A percentile compares a stretch with the other conserved stretches of the same genome.
Conservation (phyloP, 768 basidiomycete genomes). For the Serendipita indica region DNA sequence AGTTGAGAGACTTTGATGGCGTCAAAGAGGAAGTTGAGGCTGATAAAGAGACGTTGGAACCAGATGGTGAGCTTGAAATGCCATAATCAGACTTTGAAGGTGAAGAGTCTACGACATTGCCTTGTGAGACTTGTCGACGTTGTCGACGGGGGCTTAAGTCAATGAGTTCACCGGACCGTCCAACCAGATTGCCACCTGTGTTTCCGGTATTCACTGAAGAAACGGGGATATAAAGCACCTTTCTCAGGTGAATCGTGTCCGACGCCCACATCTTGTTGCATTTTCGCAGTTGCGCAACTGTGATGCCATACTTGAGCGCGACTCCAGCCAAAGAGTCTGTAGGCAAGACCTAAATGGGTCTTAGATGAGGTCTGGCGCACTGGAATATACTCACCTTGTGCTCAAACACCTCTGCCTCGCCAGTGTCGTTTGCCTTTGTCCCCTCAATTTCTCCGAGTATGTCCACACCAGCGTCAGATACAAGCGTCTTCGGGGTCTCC, state of each 20-base stretch:
- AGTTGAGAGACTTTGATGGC: not conserved
- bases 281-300: constrained; percentile 64
- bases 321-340: constrained; percentile 77
- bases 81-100: not conserved
- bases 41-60: not conserved
- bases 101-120: not conserved
- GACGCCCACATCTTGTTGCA: constrained; percentile 90
- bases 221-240: constrained; percentile 60
- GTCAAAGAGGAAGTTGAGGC: not conserved
- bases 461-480: not conserved
- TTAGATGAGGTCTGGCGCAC: not conserved
- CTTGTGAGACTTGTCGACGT: too few relatives aligned
- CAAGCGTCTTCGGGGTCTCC: not conserved
- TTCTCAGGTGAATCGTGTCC: constrained; percentile 81
- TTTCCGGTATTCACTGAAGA: not conserved
- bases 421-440: not conserved
- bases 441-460: not conserved
- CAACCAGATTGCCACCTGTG: not conserved
- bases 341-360: constrained; percentile 35
- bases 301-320: constrained; percentile 77
- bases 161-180: not conserved
- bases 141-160: not conserved
- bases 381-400: not conserved
- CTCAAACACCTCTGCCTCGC: constrained; percentile 3
- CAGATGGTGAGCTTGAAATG: not conserved